phyloP scores from a whole-genome alignment of 768 basidiomycete species.

The Tricholoma matsutake region DNA sequence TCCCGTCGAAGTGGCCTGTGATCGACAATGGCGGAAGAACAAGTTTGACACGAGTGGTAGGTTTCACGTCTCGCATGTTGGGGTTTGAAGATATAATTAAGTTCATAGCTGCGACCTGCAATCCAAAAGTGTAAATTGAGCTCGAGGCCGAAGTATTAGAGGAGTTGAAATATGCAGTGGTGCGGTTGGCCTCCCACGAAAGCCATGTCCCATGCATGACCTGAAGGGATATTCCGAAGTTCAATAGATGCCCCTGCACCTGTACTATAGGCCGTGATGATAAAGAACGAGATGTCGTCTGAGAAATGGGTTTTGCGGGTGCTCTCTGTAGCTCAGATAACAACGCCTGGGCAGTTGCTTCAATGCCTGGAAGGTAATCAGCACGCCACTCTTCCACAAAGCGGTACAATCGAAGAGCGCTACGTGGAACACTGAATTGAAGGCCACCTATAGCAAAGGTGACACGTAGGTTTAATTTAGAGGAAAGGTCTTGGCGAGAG shows the following conservation, averaged over 20 bases:
- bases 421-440: constrained; percentile 68
- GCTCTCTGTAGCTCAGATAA: constrained; percentile 57
- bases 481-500: constrained; percentile 42
- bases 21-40: constrained; percentile 64
- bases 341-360: constrained; percentile 61
- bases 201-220: constrained; percentile 90
- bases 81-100: constrained; percentile 56
- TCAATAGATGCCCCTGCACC: constrained; percentile 49
- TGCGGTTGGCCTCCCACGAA: constrained; percentile 63
- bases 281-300: constrained; percentile 28
- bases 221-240: constrained; percentile 63
- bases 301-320: constrained; percentile 30
- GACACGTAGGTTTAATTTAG: constrained; percentile 38
- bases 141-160: constrained; percentile 29
- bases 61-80: constrained; percentile 30
- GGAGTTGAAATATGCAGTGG: constrained; percentile 44
- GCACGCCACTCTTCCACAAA: constrained; percentile 82
- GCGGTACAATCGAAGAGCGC: constrained; percentile 72
- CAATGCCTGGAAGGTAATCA: constrained; percentile 74
- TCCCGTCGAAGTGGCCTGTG: constrained; percentile 53
- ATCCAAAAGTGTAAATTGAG: constrained; percentile 49
- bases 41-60: constrained; percentile 55
- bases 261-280: constrained; percentile 36
- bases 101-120: constrained; percentile 59
- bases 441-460: constrained; percentile 44